These are phyloP conservation scores for Hemisphaericaspora nanyangensis DNA, from an alignment of 805 yeast species.

Conservation along the genomic window DNA sequence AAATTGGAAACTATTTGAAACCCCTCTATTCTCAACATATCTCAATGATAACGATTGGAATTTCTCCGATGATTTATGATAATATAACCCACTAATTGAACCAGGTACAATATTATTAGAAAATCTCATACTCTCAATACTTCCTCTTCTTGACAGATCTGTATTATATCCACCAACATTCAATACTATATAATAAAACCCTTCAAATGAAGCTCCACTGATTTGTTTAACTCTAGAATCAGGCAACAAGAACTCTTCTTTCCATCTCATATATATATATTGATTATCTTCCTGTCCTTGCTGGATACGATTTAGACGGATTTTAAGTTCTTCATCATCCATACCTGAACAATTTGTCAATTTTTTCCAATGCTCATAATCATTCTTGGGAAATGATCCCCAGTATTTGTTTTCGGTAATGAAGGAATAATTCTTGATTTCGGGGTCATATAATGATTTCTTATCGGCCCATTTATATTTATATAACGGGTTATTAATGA, in stretches of 20 bases:
- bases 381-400: conserved; percentile 43
- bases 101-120: conserved; percentile 45
- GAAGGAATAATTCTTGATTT: conserved; percentile 42
- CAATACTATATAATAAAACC: conserved; percentile 84
- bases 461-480: conserved; percentile 18
- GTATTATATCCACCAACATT: conserved; percentile 46
- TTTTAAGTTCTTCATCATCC: conserved; percentile 31
- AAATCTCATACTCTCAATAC: neutral
- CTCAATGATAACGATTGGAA: conserved; percentile 71
- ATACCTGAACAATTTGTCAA: conserved; percentile 48
- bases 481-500: conserved; percentile 48
- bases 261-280: conserved; percentile 86
- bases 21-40: conserved; percentile 48
- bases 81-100: conserved; percentile 73
- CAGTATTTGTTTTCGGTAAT: conserved; percentile 56
- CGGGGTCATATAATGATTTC: conserved; percentile 8
- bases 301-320: conserved; percentile 27
- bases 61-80: conserved; percentile 73
- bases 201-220: conserved; percentile 82
- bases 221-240: conserved; percentile 63
- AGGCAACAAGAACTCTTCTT: conserved; percentile 81
- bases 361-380: conserved; percentile 50
- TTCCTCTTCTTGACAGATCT: neutral
- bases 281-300: conserved; percentile 25
- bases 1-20: conserved; percentile 8